Evolutionary conservation across 768 basidiomycete species (phyloP).

Genomic region (Pisolithus sp.): DNA sequence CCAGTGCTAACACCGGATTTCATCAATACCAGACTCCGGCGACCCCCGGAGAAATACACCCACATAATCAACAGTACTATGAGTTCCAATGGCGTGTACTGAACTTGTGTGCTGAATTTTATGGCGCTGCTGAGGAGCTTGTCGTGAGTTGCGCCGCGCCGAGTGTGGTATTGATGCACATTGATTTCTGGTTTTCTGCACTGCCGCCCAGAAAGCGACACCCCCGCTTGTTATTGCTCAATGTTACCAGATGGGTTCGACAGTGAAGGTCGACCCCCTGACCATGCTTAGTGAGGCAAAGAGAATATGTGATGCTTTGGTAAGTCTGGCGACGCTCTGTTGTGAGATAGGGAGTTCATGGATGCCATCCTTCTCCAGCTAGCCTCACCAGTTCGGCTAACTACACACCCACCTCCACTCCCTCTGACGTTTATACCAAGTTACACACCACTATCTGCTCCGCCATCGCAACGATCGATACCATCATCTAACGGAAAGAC

Average conservation of each 20-base stretch:
- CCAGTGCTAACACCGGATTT: conserved; percentile 30
- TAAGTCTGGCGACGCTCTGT: conserved; percentile 26
- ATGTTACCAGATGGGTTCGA: conserved; percentile 70
- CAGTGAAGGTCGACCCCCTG: conserved; percentile 65
- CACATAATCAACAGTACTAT: conserved; percentile 73
- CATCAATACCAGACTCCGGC: conserved; percentile 39
- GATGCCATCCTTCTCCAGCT: conserved; percentile 39
- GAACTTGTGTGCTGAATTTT: conserved; percentile 80
- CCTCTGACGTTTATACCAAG: conserved; percentile 45
- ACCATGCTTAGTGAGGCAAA: conserved; percentile 72
- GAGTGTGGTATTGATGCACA: conserved; percentile 2
- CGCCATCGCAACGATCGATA: conserved; percentile 32
- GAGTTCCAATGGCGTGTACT: conserved; percentile 84
- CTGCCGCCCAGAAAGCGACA: conserved; percentile 39
- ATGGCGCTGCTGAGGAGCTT: conserved; percentile 78
- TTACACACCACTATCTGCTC: conserved; percentile 21
- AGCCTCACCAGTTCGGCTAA: conserved; percentile 66
- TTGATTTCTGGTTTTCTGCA: conserved; percentile 3
- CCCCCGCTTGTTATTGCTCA: conserved; percentile 71
- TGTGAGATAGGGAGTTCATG: conserved; percentile 5
- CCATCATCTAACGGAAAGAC: conserved; percentile 30
- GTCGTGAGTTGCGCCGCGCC: conserved; percentile 46
- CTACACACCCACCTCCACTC: conserved; percentile 59
- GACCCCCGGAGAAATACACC: conserved; percentile 42
- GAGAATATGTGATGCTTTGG: conserved; percentile 69